Evolutionary conservation across 345 rosid species (phyloP).

Genomic region (Draba incana): DNA sequence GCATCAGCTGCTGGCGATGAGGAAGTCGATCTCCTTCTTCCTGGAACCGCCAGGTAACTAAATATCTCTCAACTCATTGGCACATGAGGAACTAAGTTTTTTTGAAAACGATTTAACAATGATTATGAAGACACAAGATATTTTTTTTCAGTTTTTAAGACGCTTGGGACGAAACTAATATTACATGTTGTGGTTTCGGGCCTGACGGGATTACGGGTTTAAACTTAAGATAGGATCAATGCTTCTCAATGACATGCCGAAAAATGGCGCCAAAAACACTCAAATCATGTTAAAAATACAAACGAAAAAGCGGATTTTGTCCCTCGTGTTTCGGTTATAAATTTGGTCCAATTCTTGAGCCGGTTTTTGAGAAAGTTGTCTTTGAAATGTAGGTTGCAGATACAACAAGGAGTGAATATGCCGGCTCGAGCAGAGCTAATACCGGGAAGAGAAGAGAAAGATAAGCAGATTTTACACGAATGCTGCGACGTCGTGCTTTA

Average conservation of each 20-base stretch:
- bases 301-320: no score
- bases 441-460: conserved; percentile 80
- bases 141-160: no score
- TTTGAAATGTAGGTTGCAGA: conserved; percentile 64
- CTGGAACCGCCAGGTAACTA: conserved; percentile 94
- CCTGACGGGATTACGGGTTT: no score
- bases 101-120: no score
- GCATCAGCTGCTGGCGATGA: conserved; percentile 84
- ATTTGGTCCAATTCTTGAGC: not conserved
- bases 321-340: conserved; percentile 6
- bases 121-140: no score
- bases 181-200: no score
- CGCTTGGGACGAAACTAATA: no score
- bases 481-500: conserved; percentile 86
- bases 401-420: conserved; percentile 97
- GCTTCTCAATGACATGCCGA: not conserved
- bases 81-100: not conserved
- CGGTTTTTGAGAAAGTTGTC: not conserved
- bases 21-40: conserved; percentile 98
- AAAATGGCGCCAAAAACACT: not conserved
- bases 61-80: conserved; percentile 10
- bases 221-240: conserved; percentile 6
- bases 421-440: conserved; percentile 90
- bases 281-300: not conserved
- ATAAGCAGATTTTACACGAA: conserved; percentile 62